Conservation (phyloP, 345 rosid species). For the Eutrema heterophyllum region DNA sequence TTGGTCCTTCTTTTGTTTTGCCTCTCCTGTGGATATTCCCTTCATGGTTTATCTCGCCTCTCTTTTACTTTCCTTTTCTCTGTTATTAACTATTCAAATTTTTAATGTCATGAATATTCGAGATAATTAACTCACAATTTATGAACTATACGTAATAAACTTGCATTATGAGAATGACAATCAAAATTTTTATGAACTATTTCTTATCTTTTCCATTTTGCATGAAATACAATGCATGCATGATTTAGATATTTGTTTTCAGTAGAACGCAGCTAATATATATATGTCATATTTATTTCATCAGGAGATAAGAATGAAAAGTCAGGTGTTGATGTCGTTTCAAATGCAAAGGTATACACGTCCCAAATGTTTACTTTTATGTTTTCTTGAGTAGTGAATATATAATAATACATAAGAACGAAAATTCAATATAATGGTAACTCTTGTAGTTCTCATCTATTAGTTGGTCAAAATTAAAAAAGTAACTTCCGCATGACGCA, state of each 20-base stretch:
- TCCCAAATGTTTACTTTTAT: background rate
- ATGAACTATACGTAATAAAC: background rate
- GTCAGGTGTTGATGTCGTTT: slow-evolving; percentile 6
- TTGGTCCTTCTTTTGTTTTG: slow-evolving; percentile 15
- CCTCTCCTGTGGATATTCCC: slow-evolving; percentile 24
- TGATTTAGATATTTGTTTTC: background rate
- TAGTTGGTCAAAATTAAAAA: background rate
- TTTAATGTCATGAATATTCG: background rate
- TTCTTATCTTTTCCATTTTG: background rate
- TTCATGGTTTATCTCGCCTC: slow-evolving; percentile 20
- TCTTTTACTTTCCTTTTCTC: background rate
- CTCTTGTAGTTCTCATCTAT: background rate
- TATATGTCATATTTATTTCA: background rate
- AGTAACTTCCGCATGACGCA: background rate
- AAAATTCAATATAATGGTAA: background rate
- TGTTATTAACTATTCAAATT: background rate
- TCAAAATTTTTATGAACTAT: background rate
- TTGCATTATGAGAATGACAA: background rate
- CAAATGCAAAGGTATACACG: slow-evolving; percentile 22
- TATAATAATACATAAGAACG: background rate
- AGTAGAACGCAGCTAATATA: background rate
- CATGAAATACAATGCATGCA: background rate
- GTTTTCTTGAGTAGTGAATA: background rate
- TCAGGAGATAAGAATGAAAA: slow-evolving; percentile 18
- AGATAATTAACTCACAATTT: background rate